These are phyloP conservation scores for Eruca vesicaria DNA, from an alignment of 441 rosid species.

Conservation along the genomic window DNA sequence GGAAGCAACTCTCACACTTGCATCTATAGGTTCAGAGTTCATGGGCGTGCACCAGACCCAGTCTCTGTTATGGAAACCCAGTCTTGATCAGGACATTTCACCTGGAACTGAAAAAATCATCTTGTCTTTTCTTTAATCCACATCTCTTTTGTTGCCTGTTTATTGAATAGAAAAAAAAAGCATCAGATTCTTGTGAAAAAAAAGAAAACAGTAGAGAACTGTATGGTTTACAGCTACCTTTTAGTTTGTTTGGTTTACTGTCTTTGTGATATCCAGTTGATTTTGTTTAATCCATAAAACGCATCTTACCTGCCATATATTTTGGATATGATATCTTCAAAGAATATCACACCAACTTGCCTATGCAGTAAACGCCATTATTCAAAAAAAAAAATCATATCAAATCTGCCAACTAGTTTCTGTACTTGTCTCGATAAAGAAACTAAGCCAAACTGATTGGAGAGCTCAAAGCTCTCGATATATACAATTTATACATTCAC, in stretches of 20 bases:
- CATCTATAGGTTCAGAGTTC: conserved; percentile 89
- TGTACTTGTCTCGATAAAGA: not conserved
- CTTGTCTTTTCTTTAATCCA: conserved; percentile 27
- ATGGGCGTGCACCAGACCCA: conserved; percentile 66
- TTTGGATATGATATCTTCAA: not conserved
- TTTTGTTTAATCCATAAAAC: not conserved
- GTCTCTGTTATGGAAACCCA: conserved; percentile 46
- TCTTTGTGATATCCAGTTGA: conserved; percentile 4
- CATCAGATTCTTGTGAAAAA: conserved; percentile 23
- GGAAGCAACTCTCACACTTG: conserved; percentile 86
- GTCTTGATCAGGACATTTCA: conserved; percentile 22
- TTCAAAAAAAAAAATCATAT: not conserved
- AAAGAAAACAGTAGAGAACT: conserved; percentile 7
- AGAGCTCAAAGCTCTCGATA: conserved; percentile 1
- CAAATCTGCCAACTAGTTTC: not conserved
- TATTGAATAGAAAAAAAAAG: not conserved
- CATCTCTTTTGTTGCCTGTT: not conserved
- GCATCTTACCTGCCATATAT: conserved; percentile 4
- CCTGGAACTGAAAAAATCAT: not conserved
- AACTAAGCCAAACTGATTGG: not conserved
- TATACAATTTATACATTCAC: not conserved
- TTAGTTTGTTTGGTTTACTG: conserved; percentile 12
- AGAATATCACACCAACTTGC: conserved; percentile 7
- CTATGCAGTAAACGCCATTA: not conserved
- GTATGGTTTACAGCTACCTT: conserved; percentile 18